Conservation (phyloP, 306 rosid genomes). For the Corylus avellana region DNA sequence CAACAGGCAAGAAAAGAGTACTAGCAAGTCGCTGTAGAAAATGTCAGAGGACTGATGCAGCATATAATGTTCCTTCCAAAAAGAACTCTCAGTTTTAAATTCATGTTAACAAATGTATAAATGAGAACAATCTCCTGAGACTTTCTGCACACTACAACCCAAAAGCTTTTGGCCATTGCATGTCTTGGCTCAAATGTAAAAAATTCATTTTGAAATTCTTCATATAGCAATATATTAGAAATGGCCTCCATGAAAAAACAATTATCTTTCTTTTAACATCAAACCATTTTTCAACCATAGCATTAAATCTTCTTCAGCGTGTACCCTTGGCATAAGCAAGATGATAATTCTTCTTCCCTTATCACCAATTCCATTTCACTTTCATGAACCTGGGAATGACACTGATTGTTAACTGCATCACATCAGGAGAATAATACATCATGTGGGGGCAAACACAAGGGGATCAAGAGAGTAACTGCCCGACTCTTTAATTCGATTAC, state of each 20-base stretch:
- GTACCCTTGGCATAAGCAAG: not conserved
- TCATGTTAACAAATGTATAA: not conserved
- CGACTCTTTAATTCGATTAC: not conserved
- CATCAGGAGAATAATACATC: not conserved
- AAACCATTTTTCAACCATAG: not conserved
- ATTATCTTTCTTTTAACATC: not conserved
- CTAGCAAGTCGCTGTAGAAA: not conserved
- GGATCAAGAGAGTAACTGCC: not conserved
- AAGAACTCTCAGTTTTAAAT: not conserved
- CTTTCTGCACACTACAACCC: not conserved
- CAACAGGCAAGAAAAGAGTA: not conserved
- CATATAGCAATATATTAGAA: not conserved
- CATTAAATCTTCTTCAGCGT: too few relatives aligned
- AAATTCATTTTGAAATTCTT: not conserved
- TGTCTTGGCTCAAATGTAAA: not conserved
- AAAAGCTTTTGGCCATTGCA: not conserved
- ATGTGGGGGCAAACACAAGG: not conserved
- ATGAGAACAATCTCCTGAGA: not conserved
- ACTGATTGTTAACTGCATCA: not conserved
- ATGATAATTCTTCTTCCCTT: not conserved
- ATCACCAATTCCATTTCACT: not conserved
- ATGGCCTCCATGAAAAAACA: not conserved
- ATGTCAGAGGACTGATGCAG: not conserved
- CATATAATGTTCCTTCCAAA: not conserved
- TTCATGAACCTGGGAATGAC: not conserved